phyloP scores from a whole-genome alignment of 2,329 filamentous ascomycete genomes.

The Sclerotiophoma versabilis region DNA sequence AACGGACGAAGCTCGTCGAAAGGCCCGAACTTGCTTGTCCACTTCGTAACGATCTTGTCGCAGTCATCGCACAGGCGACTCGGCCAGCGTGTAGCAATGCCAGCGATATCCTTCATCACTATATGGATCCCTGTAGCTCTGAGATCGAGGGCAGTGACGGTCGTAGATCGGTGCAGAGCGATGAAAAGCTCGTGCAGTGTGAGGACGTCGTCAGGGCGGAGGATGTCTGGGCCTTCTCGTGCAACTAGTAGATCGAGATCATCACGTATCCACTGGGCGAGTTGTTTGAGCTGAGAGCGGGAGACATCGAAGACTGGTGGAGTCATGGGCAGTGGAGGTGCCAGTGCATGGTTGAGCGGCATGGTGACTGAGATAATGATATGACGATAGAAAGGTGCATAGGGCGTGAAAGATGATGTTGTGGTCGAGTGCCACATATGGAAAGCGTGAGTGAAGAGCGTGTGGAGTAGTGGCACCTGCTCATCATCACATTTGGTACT shows the following conservation, averaged over 20 bases:
- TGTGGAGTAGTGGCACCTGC: background rate
- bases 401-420: background rate
- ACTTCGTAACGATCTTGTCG: constrained; percentile 51
- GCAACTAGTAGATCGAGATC: constrained; percentile 56
- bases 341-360: background rate
- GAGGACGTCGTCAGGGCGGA: constrained; percentile 54
- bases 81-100: constrained; percentile 58
- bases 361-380: background rate
- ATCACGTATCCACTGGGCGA: constrained; percentile 57
- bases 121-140: constrained; percentile 56
- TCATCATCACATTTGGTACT: background rate
- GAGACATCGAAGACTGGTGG: background rate
- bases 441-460: background rate
- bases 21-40: constrained; percentile 49
- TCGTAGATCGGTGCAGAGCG: constrained; percentile 26
- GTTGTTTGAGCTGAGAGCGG: constrained; percentile 39
- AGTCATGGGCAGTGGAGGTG: background rate
- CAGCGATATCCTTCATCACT: constrained; percentile 53
- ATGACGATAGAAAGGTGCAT: background rate
- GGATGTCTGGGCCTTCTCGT: constrained; percentile 52
- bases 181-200: constrained; percentile 53
- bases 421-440: background rate
- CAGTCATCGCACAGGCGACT: constrained; percentile 53
- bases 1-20: constrained; percentile 49
- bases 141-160: constrained; percentile 45